Base-by-base conservation (phyloP, 148 eudicot genomes). In the Rhododendron ferrugineum region DNA sequence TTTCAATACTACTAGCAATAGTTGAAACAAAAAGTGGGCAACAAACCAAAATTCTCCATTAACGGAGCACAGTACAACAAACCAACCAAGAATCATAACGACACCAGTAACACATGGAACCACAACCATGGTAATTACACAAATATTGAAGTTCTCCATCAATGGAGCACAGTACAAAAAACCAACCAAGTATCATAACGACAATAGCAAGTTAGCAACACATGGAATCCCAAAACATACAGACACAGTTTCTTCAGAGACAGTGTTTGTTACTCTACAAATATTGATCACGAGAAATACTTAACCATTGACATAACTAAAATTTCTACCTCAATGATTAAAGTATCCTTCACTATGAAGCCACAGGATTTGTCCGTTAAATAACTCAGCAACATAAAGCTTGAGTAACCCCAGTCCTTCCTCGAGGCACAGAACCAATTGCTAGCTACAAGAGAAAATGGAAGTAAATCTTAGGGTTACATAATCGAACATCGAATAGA, bases 291-390 rank as follows among this genome's bases (percentile, higher is more conserved):
- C 0, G 78, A 6, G 42, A 83, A 83, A 26, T 68, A 22, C 78
- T 68, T 83, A 44, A 70, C 6, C 3, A 47, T 78, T 26, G 58
- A 83, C 78, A 83, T 68, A 37, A 44, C 64, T 28, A 49, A 49
- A 36, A 85, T 11, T 50, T 85, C 87, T 18, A 79, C 78, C 50
- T 85, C 83, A 64, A 85, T 32, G 30, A 79, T 64, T 32, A 85
- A 11, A 22, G 66, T 30, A 64, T 85, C 83, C 20, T 85, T 47
- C 46, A 66, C 47, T 47, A 78, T 3, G 23, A 62, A 79, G 3
- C 83, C 78, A 3, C 14, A 46, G 32, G 83, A 79, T 64, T 42
- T 5, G 75, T 42, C 83, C 4, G 49, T 79, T 32, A 85, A 60
- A 62, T 85, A 36, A 46, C 78, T 62, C 49, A 85, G 15, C n/a